Evolutionary conservation across 495 filamentous ascomycete species (phyloP).

Genomic region (Thozetella sp.): DNA sequence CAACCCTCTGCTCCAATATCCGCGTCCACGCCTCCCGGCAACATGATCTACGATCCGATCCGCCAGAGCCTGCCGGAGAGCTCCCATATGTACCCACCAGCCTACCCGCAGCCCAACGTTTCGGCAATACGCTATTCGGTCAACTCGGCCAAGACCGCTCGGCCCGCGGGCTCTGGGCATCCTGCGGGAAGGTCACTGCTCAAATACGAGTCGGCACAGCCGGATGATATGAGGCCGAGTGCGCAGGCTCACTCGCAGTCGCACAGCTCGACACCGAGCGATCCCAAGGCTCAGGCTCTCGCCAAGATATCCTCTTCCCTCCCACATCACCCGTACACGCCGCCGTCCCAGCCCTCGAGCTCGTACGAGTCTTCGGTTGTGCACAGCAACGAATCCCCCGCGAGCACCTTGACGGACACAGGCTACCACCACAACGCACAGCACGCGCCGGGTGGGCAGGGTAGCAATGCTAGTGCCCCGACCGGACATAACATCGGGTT

Average conservation of each 20-base stretch:
- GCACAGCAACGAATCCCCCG: conserved; percentile 29
- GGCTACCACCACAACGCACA: conserved; percentile 12
- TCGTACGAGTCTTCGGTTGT: conserved; percentile 27
- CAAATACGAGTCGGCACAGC: conserved; percentile 33
- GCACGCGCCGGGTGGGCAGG: not conserved
- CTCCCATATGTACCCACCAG: conserved; percentile 40
- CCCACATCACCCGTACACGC: conserved; percentile 18
- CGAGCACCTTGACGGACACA: conserved; percentile 26
- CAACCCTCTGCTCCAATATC: conserved; percentile 24
- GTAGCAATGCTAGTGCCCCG: too few species aligned
- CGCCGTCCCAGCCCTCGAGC: conserved; percentile 29
- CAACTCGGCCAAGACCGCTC: conserved; percentile 17
- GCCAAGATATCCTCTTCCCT: conserved; percentile 12
- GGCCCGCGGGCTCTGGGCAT: conserved; percentile 20
- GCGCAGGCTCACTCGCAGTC: conserved; percentile 7
- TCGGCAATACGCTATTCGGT: conserved; percentile 41
- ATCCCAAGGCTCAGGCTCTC: conserved; percentile 25
- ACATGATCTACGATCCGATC: conserved; percentile 56
- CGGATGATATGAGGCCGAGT: conserved; percentile 20
- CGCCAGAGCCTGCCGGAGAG: conserved; percentile 47
- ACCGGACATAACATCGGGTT: not conserved
- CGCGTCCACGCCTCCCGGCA: conserved; percentile 45
- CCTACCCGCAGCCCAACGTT: conserved; percentile 47
- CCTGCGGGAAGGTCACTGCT: conserved; percentile 32
- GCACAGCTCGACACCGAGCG: conserved; percentile 13